These are phyloP conservation scores for Cinnamomum chago DNA, from an alignment of 164 flowering plant species.

Conservation along the genomic window DNA sequence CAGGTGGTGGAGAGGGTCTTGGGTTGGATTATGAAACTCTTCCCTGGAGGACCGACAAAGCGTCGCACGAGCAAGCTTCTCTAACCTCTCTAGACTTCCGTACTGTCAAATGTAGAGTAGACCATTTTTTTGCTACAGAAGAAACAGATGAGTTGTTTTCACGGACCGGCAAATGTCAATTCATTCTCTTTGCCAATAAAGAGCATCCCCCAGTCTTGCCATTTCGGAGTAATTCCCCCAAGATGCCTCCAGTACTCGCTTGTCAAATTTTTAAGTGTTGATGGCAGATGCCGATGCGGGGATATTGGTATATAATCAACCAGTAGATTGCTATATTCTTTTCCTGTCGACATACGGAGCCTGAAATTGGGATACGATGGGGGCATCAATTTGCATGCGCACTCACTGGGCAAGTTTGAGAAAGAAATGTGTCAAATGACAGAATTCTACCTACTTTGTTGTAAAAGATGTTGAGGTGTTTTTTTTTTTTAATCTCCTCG, in stretches of 20 bases:
- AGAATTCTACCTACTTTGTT: too few species aligned
- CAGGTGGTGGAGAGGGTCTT: slow-evolving; percentile 97
- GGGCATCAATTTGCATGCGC: background rate
- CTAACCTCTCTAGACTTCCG: slow-evolving; percentile 9
- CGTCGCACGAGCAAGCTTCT: slow-evolving; percentile 78
- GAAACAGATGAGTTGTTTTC: background rate
- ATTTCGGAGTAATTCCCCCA: background rate
- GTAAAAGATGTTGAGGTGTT: too few species aligned
- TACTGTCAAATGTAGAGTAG: background rate
- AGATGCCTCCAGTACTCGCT: background rate
- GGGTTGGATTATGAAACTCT: slow-evolving; percentile 98
- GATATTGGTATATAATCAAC: background rate
- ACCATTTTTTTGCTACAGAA: background rate
- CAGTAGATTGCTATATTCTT: background rate
- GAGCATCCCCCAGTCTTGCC: background rate
- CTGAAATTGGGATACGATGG: background rate
- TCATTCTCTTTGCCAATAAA: slow-evolving; percentile 1
- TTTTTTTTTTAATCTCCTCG: too few species aligned
- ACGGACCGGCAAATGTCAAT: background rate
- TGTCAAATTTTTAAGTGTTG: background rate
- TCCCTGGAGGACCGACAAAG: slow-evolving; percentile 90
- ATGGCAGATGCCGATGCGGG: background rate
- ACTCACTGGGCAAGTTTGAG: background rate
- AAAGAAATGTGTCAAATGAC: background rate
- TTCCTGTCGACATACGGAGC: background rate